These are phyloP conservation scores for Mycena albidolilacea DNA, from an alignment of 768 basidiomycete species.

Conservation along the genomic window DNA sequence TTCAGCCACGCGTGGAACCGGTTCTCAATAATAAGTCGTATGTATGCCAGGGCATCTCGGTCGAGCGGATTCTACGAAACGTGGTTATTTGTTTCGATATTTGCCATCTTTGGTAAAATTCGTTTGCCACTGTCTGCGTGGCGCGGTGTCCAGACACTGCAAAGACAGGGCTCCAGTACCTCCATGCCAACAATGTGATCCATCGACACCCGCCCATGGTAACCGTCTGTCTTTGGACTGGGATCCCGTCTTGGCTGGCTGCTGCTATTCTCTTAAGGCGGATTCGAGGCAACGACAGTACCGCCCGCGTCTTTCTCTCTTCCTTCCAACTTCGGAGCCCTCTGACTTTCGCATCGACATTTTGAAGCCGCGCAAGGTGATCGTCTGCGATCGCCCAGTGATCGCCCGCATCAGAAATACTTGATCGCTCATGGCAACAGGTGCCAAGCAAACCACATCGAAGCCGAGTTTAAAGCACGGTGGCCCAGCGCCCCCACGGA, in stretches of 20 bases:
- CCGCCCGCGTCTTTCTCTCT: background rate
- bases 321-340: no score
- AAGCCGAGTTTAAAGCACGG: conserved; percentile 4
- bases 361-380: background rate
- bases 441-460: conserved; percentile 14
- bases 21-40: background rate
- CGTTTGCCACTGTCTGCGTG: no score
- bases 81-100: background rate
- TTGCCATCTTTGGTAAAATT: background rate
- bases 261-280: no score
- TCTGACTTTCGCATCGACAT: background rate
- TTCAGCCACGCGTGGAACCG: background rate
- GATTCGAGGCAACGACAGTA: background rate
- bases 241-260: background rate
- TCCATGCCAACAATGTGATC: conserved; percentile 23
- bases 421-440: conserved; percentile 28
- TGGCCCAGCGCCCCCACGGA: background rate
- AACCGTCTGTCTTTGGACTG: conserved; percentile 14
- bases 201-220: conserved; percentile 11
- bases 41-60: background rate
- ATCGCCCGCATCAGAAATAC: background rate
- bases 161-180: background rate
- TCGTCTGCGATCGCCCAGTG: background rate
- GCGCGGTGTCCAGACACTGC: background rate
- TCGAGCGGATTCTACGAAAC: background rate